A percentile compares a stretch with the other conserved stretches of the same genome.
Conservation (phyloP, 805 yeast species). For the Candida suzukii region DNA sequence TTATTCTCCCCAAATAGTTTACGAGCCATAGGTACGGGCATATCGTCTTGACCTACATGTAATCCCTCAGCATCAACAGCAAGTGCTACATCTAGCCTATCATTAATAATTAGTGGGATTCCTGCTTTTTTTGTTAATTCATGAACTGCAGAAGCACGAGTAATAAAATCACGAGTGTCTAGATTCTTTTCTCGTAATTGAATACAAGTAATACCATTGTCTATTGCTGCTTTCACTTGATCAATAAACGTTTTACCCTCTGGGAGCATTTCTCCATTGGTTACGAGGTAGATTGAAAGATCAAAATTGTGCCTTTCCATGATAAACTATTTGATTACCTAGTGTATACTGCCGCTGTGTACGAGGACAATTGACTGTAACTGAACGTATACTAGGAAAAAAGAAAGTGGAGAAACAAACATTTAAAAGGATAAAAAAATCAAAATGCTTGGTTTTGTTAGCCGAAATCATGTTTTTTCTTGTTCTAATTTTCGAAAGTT, state of each 20-base stretch:
- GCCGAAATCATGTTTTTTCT: no score
- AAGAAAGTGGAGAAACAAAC: no score
- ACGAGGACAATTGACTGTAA: no score
- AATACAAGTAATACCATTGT: constrained; percentile 71
- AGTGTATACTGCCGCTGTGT: no score
- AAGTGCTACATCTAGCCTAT: constrained; percentile 80
- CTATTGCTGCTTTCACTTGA: constrained; percentile 58
- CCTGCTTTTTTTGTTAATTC: constrained; percentile 48
- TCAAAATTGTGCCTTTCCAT: constrained; percentile 25
- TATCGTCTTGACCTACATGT: constrained; percentile 90
- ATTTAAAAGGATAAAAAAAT: no score
- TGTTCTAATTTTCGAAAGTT: no score
- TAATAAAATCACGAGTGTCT: constrained; percentile 61
- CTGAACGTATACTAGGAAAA: no score
- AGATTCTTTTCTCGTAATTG: constrained; percentile 77
- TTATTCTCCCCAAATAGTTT: constrained; percentile 63
- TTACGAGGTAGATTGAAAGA: constrained; percentile 68
- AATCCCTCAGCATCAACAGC: constrained; percentile 89
- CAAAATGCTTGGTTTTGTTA: no score
- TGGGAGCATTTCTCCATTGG: constrained; percentile 74
- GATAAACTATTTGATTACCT: no score
- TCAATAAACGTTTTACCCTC: constrained; percentile 42
- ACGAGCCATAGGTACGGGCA: constrained; percentile 56
- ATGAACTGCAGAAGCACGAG: constrained; percentile 54
- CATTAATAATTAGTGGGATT: constrained; percentile 80